phyloP scores from a whole-genome alignment of 2,329 filamentous ascomycete species.

The Fusarium euwallaceae region DNA sequence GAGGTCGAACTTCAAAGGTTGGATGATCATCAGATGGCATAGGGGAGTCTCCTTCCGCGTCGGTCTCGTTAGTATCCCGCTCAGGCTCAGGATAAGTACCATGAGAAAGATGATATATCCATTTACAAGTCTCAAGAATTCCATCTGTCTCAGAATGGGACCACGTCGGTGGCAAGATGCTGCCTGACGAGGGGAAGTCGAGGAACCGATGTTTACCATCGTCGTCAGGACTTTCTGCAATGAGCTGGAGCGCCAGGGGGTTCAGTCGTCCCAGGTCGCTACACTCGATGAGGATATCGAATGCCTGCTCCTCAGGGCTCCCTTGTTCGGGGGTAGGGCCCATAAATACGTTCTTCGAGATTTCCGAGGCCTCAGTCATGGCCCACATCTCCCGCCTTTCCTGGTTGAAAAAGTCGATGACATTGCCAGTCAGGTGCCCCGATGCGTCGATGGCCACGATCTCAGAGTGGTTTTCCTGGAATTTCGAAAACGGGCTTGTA shows the following conservation, averaged over 20 bases:
- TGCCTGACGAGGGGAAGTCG: conserved; percentile 97
- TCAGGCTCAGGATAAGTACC: conserved; percentile 62
- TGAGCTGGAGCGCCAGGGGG: conserved; percentile 71
- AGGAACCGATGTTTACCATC: conserved; percentile 51
- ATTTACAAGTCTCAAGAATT: conserved; percentile 87
- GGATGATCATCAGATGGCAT: conserved; percentile 41
- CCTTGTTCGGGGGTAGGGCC: conserved; percentile 85
- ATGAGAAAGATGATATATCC: conserved; percentile 88
- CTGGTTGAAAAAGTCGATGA: conserved; percentile 90
- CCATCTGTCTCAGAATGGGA: conserved; percentile 86
- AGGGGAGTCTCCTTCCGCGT: conserved; percentile 49
- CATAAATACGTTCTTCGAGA: conserved; percentile 89
- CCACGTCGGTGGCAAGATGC: conserved; percentile 86
- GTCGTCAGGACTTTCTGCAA: conserved; percentile 69
- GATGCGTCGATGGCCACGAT: conserved; percentile 81
- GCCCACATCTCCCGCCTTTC: conserved; percentile 92
- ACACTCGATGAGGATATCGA: conserved; percentile 89
- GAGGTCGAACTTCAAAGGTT: conserved; percentile 53
- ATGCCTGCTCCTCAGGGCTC: conserved; percentile 70
- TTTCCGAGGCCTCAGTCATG: conserved; percentile 92
- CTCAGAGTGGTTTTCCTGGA: conserved; percentile 77
- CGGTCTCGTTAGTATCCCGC: conserved; percentile 44
- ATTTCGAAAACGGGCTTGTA: conserved; percentile 72
- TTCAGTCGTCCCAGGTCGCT: conserved; percentile 87
- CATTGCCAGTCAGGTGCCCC: conserved; percentile 79